A percentile compares a stretch with the other conserved stretches of the same genome.
Conservation (phyloP, 306 rosid genomes). For the Quercus agrifolia region DNA sequence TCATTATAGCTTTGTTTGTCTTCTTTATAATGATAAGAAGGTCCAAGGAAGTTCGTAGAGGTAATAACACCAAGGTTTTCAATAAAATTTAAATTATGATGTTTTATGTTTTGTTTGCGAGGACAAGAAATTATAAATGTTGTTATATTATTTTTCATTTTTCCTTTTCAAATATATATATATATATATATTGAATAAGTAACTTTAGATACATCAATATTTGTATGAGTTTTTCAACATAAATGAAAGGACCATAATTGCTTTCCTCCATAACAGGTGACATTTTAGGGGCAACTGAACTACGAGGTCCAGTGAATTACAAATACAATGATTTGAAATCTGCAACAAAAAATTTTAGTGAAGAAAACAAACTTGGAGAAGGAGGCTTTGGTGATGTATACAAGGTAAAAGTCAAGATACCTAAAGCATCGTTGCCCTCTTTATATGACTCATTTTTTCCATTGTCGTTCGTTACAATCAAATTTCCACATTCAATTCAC, state of each 20-base stretch:
- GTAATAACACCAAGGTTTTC: slow-evolving; percentile 22
- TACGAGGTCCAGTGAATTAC: slow-evolving; percentile 58
- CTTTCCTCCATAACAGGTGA: slow-evolving; percentile 33
- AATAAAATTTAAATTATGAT: background rate
- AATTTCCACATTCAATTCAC: background rate
- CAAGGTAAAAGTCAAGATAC: slow-evolving; percentile 35
- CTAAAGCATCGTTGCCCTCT: background rate
- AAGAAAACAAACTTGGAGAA: slow-evolving; percentile 63
- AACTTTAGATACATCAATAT: background rate
- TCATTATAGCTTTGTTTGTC: slow-evolving; percentile 39
- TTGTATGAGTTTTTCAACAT: background rate
- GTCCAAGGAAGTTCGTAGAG: slow-evolving; percentile 39
- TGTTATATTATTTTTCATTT: background rate
- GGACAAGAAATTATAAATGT: background rate
- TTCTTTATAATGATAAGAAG: slow-evolving; percentile 34
- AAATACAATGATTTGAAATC: slow-evolving; percentile 51
- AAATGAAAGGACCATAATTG: background rate
- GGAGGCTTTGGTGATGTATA: slow-evolving; percentile 77
- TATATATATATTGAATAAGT: background rate
- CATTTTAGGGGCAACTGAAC: slow-evolving; percentile 60
- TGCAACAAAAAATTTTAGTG: slow-evolving; percentile 57
- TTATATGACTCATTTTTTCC: background rate
- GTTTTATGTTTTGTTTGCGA: background rate
- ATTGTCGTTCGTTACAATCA: background rate
- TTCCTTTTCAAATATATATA: background rate